These are phyloP conservation scores for Citrus unshiu DNA, from an alignment of 345 rosid genomes.

Conservation along the genomic window DNA sequence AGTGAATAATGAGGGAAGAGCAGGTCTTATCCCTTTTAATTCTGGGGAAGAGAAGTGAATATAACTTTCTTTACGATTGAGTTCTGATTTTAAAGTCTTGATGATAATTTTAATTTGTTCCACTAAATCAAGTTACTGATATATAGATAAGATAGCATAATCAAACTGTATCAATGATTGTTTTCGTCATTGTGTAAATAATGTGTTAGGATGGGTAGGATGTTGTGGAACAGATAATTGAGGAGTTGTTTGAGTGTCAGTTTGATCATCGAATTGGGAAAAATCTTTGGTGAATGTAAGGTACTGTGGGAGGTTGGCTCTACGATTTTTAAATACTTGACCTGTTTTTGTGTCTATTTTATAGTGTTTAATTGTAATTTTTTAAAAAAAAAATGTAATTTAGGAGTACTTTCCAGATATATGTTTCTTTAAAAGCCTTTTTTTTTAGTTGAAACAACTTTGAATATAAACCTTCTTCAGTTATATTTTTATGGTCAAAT, in stretches of 20 bases:
- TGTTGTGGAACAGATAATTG: slow-evolving; percentile 49
- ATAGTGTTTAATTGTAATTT: background rate
- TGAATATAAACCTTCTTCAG: background rate
- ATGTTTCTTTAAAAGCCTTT: background rate
- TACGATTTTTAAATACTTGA: background rate
- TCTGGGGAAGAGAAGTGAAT: background rate
- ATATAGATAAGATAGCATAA: no score
- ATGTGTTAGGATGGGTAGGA: no score
- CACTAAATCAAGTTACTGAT: background rate
- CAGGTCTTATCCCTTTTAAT: background rate
- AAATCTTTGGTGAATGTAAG: slow-evolving; percentile 71
- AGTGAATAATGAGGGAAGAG: background rate
- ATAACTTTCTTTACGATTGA: background rate
- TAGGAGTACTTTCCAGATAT: background rate
- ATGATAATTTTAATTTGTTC: background rate
- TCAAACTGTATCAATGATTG: no score
- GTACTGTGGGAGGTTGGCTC: background rate
- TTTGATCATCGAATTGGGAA: slow-evolving; percentile 69
- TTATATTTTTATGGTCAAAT: background rate
- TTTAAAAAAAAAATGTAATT: background rate
- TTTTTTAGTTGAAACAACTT: background rate
- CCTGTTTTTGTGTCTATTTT: background rate
- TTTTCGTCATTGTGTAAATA: no score
- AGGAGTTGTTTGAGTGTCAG: slow-evolving; percentile 82
- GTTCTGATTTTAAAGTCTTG: background rate